phyloP scores from a whole-genome alignment of 1,139 yeast species.

The Spathaspora jeffriesii region DNA sequence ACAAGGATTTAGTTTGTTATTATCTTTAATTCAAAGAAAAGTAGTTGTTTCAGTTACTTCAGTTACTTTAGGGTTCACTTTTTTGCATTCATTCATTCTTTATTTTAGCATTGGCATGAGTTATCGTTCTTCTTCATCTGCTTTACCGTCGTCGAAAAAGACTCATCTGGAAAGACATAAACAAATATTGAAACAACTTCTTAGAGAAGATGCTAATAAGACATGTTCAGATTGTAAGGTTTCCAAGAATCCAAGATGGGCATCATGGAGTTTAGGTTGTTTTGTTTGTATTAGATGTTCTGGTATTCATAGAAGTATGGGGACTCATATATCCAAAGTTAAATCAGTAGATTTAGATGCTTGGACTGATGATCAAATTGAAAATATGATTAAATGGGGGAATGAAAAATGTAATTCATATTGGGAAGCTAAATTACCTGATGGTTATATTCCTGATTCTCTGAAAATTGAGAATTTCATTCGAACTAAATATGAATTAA shows the following conservation, averaged over 20 bases:
- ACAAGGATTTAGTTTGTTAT: no score
- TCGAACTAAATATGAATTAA: conserved; percentile 86
- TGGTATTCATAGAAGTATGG: conserved; percentile 94
- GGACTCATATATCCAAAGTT: conserved; percentile 87
- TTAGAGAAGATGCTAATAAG: conserved; percentile 75
- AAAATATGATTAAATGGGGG: conserved; percentile 85
- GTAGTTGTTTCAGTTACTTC: not conserved
- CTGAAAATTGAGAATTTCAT: conserved; percentile 88
- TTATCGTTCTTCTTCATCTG: conserved; percentile 16
- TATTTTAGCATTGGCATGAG: conserved; percentile 13
- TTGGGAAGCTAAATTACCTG: conserved; percentile 85
- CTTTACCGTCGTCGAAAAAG: conserved; percentile 43
- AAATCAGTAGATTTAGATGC: conserved; percentile 93
- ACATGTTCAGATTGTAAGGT: conserved; percentile 91
- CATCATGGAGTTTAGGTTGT: conserved; percentile 93
- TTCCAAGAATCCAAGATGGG: conserved; percentile 94
- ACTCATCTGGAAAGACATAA: conserved; percentile 57
- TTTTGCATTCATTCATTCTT: no score
- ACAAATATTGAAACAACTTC: conserved; percentile 68
- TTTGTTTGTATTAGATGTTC: conserved; percentile 91
- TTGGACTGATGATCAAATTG: conserved; percentile 94
- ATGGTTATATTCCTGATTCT: conserved; percentile 74
- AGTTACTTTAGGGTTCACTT: not conserved
- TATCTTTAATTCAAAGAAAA: not conserved
- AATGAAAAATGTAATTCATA: conserved; percentile 71